Evolutionary conservation across 306 rosid genomes (phyloP).

Genomic region (Alnus rubra): DNA sequence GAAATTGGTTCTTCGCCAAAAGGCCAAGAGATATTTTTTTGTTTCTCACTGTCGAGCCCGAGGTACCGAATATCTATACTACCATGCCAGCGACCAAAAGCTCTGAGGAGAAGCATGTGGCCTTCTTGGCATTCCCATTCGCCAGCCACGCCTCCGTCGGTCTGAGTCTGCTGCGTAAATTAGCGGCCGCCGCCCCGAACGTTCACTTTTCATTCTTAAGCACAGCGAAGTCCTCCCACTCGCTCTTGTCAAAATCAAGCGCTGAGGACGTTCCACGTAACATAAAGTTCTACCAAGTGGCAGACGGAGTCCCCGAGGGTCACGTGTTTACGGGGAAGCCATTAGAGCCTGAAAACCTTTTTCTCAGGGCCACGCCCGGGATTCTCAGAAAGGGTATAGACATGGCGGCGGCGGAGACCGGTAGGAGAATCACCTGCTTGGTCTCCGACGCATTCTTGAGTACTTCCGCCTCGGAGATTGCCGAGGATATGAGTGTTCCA

Average conservation of each 20-base stretch:
- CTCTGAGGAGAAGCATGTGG: slow-evolving; percentile 25
- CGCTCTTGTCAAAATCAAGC: not conserved
- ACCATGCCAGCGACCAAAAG: not conserved
- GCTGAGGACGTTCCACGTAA: not conserved
- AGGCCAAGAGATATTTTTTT: too few species aligned
- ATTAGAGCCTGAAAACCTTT: slow-evolving; percentile 23
- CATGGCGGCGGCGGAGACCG: slow-evolving; percentile 16
- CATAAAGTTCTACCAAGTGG: slow-evolving; percentile 24
- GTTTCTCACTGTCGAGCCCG: too few species aligned
- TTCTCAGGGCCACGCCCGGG: slow-evolving; percentile 30
- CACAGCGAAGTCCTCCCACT: slow-evolving; percentile 17
- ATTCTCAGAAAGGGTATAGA: slow-evolving; percentile 30
- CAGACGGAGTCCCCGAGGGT: slow-evolving; percentile 31
- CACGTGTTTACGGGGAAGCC: slow-evolving; percentile 17
- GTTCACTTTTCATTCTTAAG: slow-evolving; percentile 36
- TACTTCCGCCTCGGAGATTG: slow-evolving; percentile 14
- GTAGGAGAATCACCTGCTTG: slow-evolving; percentile 33
- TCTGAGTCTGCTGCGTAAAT: slow-evolving; percentile 25
- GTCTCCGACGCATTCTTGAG: slow-evolving; percentile 37
- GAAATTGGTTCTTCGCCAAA: too few species aligned
- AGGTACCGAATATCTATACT: too few species aligned
- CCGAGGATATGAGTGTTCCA: slow-evolving; percentile 38
- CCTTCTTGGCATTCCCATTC: slow-evolving; percentile 35
- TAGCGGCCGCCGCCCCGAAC: slow-evolving; percentile 36
- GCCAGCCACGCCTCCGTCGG: slow-evolving; percentile 24